Evolutionary conservation across 2,329 filamentous ascomycete genomes (phyloP).

Genomic region (Amauroascus niger): DNA sequence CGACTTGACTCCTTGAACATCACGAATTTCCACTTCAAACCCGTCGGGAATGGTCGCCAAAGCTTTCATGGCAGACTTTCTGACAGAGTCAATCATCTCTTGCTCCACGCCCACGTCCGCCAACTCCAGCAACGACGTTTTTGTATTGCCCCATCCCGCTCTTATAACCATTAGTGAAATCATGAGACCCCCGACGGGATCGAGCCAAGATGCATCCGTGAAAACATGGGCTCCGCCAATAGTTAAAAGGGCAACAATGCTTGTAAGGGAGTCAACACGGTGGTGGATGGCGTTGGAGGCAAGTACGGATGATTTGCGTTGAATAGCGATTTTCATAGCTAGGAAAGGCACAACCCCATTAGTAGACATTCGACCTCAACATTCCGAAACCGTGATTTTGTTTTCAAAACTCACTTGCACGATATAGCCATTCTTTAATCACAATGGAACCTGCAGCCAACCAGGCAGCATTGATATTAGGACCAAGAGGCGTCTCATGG

Average conservation of each 20-base stretch:
- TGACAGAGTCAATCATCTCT: constrained; percentile 65
- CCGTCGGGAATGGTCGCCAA: constrained; percentile 47
- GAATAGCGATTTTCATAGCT: constrained; percentile 92
- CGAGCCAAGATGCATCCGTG: constrained; percentile 78
- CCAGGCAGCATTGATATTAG: constrained; percentile 92
- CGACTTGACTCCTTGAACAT: constrained; percentile 83
- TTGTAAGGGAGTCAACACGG: constrained; percentile 88
- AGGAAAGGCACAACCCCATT: constrained; percentile 6
- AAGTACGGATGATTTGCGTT: constrained; percentile 90
- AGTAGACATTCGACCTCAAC: background rate
- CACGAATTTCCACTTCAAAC: constrained; percentile 58
- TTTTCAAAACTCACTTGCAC: constrained; percentile 64
- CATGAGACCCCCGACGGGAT: constrained; percentile 82
- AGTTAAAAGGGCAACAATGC: constrained; percentile 80
- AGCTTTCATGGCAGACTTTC: constrained; percentile 53
- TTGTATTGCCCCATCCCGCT: constrained; percentile 78
- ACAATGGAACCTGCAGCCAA: constrained; percentile 79
- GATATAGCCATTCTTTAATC: constrained; percentile 94
- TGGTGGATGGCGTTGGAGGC: constrained; percentile 95
- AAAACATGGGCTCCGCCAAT: constrained; percentile 85
- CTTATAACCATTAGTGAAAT: constrained; percentile 91
- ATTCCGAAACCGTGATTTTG: background rate
- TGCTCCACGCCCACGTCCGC: constrained; percentile 83
- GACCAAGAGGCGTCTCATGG: constrained; percentile 51
- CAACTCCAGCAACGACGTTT: constrained; percentile 71